phyloP scores from a whole-genome alignment of 2,329 filamentous ascomycete genomes.

The Alternaria longipes region DNA sequence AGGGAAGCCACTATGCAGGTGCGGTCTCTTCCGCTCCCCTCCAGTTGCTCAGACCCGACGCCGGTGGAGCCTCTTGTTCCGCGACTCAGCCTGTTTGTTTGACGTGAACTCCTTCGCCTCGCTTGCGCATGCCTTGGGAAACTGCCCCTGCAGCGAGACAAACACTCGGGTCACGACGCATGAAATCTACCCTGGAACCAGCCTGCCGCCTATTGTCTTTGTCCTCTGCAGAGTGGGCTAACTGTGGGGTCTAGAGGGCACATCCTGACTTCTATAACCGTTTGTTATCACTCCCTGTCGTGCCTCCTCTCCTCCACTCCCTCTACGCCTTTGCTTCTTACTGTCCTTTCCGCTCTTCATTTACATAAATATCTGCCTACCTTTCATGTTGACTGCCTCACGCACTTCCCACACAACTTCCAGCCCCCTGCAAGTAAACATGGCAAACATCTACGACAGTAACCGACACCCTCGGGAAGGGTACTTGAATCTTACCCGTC shows the following conservation, averaged over 20 bases:
- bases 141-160: conserved; percentile 23
- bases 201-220: conserved; percentile 20
- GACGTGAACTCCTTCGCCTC: conserved; percentile 30
- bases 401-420: conserved; percentile 15
- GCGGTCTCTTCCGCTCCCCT: conserved; percentile 26
- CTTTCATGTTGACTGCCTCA: conserved; percentile 30
- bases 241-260: conserved; percentile 13
- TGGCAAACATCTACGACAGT: conserved; percentile 27
- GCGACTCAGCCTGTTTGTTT: conserved; percentile 28
- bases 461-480: conserved; percentile 37
- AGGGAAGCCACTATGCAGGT: conserved; percentile 22
- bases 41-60: conserved; percentile 16
- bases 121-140: conserved; percentile 28
- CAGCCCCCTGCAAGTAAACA: conserved; percentile 37
- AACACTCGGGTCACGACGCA: conserved; percentile 25
- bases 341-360: conserved; percentile 13
- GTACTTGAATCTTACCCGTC: conserved; percentile 43
- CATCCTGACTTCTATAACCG: conserved; percentile 17
- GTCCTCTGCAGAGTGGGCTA: conserved; percentile 7
- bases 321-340: conserved; percentile 16
- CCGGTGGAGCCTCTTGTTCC: conserved; percentile 7
- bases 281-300: conserved; percentile 14
- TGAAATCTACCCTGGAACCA: conserved; percentile 31
- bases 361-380: conserved; percentile 14
- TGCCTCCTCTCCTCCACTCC: conserved; percentile 9